phyloP scores from a whole-genome alignment of 495 filamentous ascomycete genomes.

The Aspergillus cavernicola region DNA sequence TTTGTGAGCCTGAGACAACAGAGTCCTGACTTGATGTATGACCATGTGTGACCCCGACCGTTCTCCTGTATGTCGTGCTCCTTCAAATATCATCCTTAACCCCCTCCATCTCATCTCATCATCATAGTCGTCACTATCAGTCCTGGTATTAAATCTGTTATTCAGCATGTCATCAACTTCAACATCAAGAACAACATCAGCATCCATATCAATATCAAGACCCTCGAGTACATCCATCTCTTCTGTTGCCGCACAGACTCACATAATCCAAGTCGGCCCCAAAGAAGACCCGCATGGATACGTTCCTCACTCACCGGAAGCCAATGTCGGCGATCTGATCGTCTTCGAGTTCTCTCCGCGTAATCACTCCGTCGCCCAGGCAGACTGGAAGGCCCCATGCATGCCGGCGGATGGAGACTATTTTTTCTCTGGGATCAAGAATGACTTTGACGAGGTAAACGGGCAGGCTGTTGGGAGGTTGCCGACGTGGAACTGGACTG shows the following conservation, averaged over 20 bases:
- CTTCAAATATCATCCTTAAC: not conserved
- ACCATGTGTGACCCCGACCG: too few species aligned
- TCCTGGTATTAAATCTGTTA: not conserved
- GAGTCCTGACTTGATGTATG: too few species aligned
- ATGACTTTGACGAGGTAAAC: slow-evolving; percentile 25
- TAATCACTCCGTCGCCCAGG: slow-evolving; percentile 60
- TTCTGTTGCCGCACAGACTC: slow-evolving; percentile 28
- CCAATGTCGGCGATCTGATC: slow-evolving; percentile 50
- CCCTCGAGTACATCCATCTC: slow-evolving; percentile 12
- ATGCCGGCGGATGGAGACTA: slow-evolving; percentile 39
- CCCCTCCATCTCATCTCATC: not conserved
- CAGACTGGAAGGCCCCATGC: slow-evolving; percentile 55
- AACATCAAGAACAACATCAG: not conserved
- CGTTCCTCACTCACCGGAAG: slow-evolving; percentile 48
- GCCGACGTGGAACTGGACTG: slow-evolving; percentile 33
- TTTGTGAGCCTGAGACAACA: not conserved
- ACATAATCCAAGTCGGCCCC: slow-evolving; percentile 49
- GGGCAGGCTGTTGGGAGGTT: slow-evolving; percentile 29
- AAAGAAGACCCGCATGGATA: slow-evolving; percentile 44
- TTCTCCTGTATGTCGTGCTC: not conserved
- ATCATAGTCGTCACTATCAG: not conserved
- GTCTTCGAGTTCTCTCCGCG: slow-evolving; percentile 59
- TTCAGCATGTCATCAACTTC: not conserved
- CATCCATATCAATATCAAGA: not conserved
- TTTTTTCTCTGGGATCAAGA: slow-evolving; percentile 42